Conservation (phyloP, 306 rosid genomes). For the Lathyrus oleraceus region DNA sequence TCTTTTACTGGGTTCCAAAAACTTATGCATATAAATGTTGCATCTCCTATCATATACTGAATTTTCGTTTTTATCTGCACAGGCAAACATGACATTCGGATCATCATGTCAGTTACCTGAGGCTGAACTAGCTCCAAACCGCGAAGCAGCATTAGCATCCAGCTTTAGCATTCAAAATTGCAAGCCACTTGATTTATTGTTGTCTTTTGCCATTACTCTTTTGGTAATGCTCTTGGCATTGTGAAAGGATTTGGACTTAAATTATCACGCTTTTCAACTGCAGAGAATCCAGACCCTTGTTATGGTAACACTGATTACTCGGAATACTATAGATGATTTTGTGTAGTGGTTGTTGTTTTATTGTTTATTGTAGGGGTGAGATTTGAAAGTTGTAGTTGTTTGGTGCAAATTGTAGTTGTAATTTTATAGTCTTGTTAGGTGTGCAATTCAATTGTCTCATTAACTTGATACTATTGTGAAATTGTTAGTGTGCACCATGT, state of each 20-base stretch:
- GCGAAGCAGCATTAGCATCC: not conserved
- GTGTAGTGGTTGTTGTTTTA: not conserved
- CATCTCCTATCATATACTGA: not conserved
- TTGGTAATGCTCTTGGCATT: conserved; percentile 34
- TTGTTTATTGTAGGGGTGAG: not conserved
- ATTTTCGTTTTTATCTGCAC: conserved; percentile 27
- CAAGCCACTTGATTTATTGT: conserved; percentile 35
- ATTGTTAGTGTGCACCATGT: conserved; percentile 19
- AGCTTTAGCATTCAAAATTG: conserved; percentile 39
- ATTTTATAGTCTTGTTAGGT: conserved; percentile 16
- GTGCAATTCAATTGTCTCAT: not conserved
- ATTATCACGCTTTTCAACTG: not conserved
- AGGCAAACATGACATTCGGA: conserved; percentile 66
- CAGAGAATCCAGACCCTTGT: not conserved
- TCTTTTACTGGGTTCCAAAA: too few relatives aligned
- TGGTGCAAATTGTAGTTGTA: not conserved
- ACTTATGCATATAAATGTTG: too few relatives aligned
- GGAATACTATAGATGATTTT: not conserved
- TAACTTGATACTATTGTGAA: conserved; percentile 5
- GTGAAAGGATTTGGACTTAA: conserved; percentile 3
- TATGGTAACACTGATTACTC: not conserved
- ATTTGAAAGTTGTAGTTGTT: conserved; percentile 1
- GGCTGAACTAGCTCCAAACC: conserved; percentile 39
- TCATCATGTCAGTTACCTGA: conserved; percentile 52
- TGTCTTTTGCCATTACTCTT: conserved; percentile 36